Evolutionary conservation across 768 basidiomycete genomes (phyloP), one percentile per base, ranked within the genome.

Genomic region (Trametes maxima): DNA sequence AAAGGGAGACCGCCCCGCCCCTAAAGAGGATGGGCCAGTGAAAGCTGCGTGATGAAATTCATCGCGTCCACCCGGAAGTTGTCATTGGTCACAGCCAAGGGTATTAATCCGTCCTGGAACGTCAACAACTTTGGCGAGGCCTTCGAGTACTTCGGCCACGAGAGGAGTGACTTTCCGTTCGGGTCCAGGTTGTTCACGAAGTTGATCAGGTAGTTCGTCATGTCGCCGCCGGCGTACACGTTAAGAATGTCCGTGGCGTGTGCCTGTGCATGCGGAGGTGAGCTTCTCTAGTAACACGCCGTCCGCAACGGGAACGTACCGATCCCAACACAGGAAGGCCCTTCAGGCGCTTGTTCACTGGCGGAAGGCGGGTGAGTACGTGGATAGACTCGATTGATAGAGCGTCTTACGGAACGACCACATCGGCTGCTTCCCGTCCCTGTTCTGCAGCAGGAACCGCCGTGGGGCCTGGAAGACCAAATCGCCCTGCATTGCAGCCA

Each of bases 401-500:
- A 6, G 36, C 6, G 5, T 12, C 54, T 28, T 42, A 80, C 79
- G 44, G 68, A 75, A 82, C 0, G 72, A 67, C 80, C 81, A 84
- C 1, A 74, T 74, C 5, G 74, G 73, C 66, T 77, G 78, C 45
- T 74, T 77, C 0, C 70, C 73, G 0, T 79, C 73, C 5, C 68
- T 67, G 22, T 73, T 56, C 33, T 79, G 66, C 33, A 85, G 65
- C 60, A 85, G 74, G 69, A 79, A 79, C 3, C 82, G 67, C 13
- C 83, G 70, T 45, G 84, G 79, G 0, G 74, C 80, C 58, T 85
- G 79, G 72, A 85, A 82, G 2, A 79, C 72, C 36, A 72, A 69
- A 61, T 86, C 85, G 0, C 84, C 84, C 50, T 76, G 74, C 61
- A 85, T 73, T 0, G 83, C 77, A 5, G 84, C 77, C 6, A 84